These are phyloP conservation scores for Aspergillus novofumigatus DNA, from an alignment of 2,329 filamentous ascomycete genomes.

Conservation along the genomic window DNA sequence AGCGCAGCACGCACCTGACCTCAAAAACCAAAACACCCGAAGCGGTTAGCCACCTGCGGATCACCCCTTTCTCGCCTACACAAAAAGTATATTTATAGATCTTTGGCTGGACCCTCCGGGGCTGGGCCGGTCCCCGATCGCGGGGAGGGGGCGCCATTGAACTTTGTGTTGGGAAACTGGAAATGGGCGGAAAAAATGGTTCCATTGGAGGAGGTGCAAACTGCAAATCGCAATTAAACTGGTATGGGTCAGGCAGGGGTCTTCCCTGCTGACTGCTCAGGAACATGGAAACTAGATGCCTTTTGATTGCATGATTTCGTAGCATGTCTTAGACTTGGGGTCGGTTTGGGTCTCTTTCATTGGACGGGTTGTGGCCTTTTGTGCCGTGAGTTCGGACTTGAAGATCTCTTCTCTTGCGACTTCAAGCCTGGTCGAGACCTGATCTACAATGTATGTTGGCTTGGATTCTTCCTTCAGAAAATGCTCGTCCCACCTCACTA, in stretches of 20 bases:
- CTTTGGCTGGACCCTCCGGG: background rate
- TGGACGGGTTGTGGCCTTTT: too few relatives aligned
- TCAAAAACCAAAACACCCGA: background rate
- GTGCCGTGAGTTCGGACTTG: too few relatives aligned
- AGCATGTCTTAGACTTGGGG: background rate
- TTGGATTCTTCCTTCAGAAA: background rate
- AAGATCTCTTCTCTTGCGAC: background rate
- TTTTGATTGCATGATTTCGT: background rate
- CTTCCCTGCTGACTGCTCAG: background rate
- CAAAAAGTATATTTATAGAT: background rate
- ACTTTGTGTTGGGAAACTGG: too few relatives aligned
- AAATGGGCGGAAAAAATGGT: too few relatives aligned
- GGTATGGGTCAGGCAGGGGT: slow-evolving; percentile 1
- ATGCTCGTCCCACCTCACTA: background rate
- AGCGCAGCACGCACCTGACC: background rate
- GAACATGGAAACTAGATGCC: background rate
- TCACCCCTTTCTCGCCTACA: background rate
- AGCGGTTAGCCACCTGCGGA: background rate
- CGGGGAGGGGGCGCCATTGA: background rate
- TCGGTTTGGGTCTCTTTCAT: too few relatives aligned
- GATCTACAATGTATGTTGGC: too few relatives aligned
- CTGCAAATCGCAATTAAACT: slow-evolving; percentile 5
- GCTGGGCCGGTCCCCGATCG: slow-evolving; percentile 1
- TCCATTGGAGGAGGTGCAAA: background rate
- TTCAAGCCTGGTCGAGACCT: background rate